phyloP scores from a whole-genome alignment of 257 asterid species.

The Solanum dulcamara region DNA sequence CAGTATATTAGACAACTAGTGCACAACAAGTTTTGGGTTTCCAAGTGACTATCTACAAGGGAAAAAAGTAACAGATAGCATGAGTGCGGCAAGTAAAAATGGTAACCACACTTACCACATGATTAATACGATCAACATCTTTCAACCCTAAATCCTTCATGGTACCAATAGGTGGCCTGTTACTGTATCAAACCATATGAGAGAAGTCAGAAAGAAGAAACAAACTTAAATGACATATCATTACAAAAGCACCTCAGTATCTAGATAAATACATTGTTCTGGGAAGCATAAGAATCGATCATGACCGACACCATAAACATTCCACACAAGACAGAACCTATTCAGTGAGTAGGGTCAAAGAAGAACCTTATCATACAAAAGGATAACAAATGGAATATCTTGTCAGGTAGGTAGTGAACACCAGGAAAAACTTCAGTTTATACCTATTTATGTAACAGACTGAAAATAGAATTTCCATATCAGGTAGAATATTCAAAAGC shows the following conservation, averaged over 20 bases:
- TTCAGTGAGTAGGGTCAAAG: background rate
- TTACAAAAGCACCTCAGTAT: background rate
- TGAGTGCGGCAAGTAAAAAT: background rate
- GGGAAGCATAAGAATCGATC: background rate
- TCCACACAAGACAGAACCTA: background rate
- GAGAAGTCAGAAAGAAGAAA: background rate
- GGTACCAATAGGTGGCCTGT: slow-evolving; percentile 8
- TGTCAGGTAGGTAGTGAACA: background rate
- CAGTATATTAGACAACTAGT: background rate
- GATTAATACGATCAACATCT: slow-evolving; percentile 9
- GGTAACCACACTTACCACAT: slow-evolving; percentile 28
- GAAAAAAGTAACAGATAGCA: background rate
- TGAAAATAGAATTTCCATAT: background rate
- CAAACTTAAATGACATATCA: background rate
- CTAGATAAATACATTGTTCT: background rate
- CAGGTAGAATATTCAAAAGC: background rate
- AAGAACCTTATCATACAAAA: background rate
- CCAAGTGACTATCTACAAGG: background rate
- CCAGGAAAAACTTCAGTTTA: background rate
- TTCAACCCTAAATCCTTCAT: background rate
- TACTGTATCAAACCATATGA: background rate
- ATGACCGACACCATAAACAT: background rate
- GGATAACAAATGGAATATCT: background rate
- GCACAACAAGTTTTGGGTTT: background rate
- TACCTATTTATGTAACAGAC: background rate